Percentiles rank a stretch among this genome's conserved stretches.
Conservation (phyloP, 2,329 filamentous ascomycete species). For the Colletotrichum lini region DNA sequence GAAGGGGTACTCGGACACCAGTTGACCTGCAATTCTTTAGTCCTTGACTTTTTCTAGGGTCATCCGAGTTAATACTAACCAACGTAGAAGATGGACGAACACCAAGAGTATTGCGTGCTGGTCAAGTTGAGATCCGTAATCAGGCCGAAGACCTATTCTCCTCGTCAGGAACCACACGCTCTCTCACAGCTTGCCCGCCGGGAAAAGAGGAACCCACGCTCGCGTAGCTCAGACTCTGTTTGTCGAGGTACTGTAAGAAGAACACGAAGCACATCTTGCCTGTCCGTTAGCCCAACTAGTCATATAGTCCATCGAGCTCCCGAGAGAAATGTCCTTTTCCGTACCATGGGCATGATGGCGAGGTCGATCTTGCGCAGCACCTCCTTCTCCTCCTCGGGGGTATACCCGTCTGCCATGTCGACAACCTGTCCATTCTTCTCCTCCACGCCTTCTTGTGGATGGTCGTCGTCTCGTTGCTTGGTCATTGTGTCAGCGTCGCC, state of each 20-base stretch:
- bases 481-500: neutral
- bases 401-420: conserved; percentile 44
- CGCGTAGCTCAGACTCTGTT: conserved; percentile 65
- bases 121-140: conserved; percentile 61
- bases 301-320: neutral
- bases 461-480: neutral
- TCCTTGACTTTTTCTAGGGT: fast-evolving
- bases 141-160: conserved; percentile 58
- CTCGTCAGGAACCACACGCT: neutral
- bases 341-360: conserved; percentile 50
- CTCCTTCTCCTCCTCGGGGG: conserved; percentile 50
- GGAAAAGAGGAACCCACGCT: conserved; percentile 38
- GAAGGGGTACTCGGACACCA: conserved; percentile 64
- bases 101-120: conserved; percentile 64
- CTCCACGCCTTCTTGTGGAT: conserved; percentile 5
- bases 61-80: conserved; percentile 51
- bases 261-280: conserved; percentile 58
- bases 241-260: conserved; percentile 62
- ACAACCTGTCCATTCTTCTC: conserved; percentile 43
- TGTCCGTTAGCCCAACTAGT: neutral
- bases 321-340: neutral
- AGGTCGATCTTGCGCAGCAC: conserved; percentile 53
- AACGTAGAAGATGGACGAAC: conserved; percentile 52
- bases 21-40: conserved; percentile 49
- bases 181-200: no score